phyloP scores from a whole-genome alignment of 257 asterid species.

The Solanum virginianum region DNA sequence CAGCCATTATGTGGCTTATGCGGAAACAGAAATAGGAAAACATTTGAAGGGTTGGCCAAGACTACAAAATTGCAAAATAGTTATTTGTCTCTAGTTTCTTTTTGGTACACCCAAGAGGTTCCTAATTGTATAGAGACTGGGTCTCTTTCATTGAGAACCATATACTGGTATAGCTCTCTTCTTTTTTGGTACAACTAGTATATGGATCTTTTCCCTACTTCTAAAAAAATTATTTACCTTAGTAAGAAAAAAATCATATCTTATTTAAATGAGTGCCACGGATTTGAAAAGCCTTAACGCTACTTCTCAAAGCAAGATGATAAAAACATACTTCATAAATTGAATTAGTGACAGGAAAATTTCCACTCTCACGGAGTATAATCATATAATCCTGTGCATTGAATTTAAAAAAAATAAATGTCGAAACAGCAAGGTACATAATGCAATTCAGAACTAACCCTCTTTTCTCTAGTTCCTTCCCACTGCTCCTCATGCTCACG shows the following conservation, averaged over 20 bases:
- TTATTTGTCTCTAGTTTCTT: no score
- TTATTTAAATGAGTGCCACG: not conserved
- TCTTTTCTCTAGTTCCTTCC: conserved; percentile 97
- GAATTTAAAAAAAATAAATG: not conserved
- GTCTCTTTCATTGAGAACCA: not conserved
- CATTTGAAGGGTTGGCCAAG: no score
- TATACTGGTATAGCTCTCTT: not conserved
- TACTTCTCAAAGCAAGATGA: not conserved
- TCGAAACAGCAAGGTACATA: not conserved
- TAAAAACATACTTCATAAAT: not conserved
- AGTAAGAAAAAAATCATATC: not conserved
- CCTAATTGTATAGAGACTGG: not conserved
- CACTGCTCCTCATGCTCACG: conserved; percentile 99
- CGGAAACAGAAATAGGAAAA: no score
- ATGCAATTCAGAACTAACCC: conserved; percentile 42
- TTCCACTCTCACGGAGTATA: not conserved
- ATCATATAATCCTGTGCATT: not conserved
- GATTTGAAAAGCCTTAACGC: not conserved
- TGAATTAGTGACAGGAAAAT: not conserved
- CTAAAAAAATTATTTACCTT: not conserved
- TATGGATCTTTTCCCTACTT: not conserved
- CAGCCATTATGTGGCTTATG: no score
- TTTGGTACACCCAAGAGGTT: not conserved
- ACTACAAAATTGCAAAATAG: no score
- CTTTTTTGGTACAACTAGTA: not conserved